Evolutionary conservation across 176 grass and related monocot genomes (phyloP), one percentile per base, ranked within the genome.

Genomic region (Pontederia crassipes): DNA sequence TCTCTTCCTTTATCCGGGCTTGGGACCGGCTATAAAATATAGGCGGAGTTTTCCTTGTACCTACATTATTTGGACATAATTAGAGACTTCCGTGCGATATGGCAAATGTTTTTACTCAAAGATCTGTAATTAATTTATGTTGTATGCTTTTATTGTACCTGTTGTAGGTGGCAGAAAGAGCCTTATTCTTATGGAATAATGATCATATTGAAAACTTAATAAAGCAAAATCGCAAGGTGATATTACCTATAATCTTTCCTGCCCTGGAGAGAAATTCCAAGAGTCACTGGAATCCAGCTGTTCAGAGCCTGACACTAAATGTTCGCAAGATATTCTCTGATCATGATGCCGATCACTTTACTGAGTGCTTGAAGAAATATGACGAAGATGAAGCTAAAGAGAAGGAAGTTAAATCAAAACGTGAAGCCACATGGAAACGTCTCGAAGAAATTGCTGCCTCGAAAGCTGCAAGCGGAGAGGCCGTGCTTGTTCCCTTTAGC

Each of bases 171-270:
- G 84, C 94, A 65, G 88, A 98, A 83, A 81, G 94, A 58, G 79
- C 94, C 55, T 79, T 98, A 50, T 98, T 98, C 78, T 71, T 93
- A 18, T 98, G 94, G 94, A 98, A 98, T 72, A 98, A 98, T n/a
- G 94, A 98, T 64, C 94, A 89, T 50, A 82, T 98, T 24, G 88
- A 93, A 71, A 89, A 71, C 74, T 73, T 98, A 28, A 98, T 98
- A 58, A 98, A 89, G 78, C 94, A 98, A 80, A 89, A 98, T 28
- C 78, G 80, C 58, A 93, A 98, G 77, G 84, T 86, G 72, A 46
- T 98, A 55, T 67, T 98, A 72, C 88, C 88, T 1, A 98, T 98
- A 49, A 98, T 98, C 73, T 92, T 93, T 62, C 94, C 94, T 3
- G 84, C 88, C 4, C 79, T 98, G 0, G 94, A 98, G 79, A 90